Conservation (phyloP, 371 early-diverging fungal species). For the Circinella minor region DNA sequence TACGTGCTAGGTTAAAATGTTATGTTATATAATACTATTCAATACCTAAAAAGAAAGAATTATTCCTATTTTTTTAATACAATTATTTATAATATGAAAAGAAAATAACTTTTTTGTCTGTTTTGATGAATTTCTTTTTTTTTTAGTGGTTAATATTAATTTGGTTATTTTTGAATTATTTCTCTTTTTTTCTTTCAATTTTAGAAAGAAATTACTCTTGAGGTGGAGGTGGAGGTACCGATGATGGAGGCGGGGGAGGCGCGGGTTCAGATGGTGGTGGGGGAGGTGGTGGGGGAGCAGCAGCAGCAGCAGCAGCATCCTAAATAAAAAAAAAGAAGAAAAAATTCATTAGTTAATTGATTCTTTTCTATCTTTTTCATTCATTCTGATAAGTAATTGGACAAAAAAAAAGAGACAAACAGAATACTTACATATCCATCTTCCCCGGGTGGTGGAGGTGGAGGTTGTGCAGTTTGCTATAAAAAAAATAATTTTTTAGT, state of each 20-base stretch:
- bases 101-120: no score
- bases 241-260: slow-evolving; percentile 40
- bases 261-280: slow-evolving; percentile 35
- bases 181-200: neutral
- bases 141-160: no score
- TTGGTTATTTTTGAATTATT: no score
- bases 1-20: no score
- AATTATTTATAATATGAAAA: no score
- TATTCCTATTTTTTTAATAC: no score
- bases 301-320: slow-evolving; percentile 10
- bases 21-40: no score
- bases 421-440: slow-evolving; percentile 19
- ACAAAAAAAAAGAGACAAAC: neutral
- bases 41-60: no score
- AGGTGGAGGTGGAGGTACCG: slow-evolving; percentile 42
- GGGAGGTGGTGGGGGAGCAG: slow-evolving; percentile 34
- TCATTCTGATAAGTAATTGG: neutral
- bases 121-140: no score
- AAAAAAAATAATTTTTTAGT: neutral
- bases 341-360: neutral
- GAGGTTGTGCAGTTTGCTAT: slow-evolving; percentile 19
- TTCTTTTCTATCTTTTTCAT: slow-evolving; percentile 3
- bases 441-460: slow-evolving; percentile 21
- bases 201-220: slow-evolving; percentile 11
- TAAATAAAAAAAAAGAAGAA: neutral